phyloP scores from a whole-genome alignment of 129 eudicot species.

The Tagetes erecta region DNA sequence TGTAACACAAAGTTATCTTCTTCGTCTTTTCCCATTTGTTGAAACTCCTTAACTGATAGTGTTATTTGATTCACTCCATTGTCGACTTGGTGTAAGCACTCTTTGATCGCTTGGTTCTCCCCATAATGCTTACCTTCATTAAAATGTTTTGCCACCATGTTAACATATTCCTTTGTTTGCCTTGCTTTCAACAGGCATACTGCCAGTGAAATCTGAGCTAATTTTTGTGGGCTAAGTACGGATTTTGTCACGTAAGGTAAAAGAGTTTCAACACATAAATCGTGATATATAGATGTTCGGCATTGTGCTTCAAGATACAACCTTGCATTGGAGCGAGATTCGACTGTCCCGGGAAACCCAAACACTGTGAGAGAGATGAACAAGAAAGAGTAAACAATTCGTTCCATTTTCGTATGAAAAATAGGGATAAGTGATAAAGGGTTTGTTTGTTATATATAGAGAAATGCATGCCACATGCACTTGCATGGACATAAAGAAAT shows the following conservation, averaged over 20 bases:
- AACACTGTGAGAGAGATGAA: conserved; percentile 37
- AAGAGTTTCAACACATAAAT: conserved; percentile 46
- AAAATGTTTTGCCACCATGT: conserved; percentile 42
- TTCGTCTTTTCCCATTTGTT: conserved; percentile 28
- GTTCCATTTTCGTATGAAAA: conserved; percentile 35
- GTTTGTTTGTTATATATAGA: conserved; percentile 13
- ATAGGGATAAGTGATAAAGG: background rate
- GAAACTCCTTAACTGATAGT: conserved; percentile 49
- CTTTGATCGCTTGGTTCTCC: conserved; percentile 40
- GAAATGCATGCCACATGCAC: conserved; percentile 22
- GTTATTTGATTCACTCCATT: conserved; percentile 56
- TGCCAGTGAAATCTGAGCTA: conserved; percentile 59
- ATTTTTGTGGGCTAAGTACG: conserved; percentile 39
- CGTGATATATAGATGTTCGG: conserved; percentile 38
- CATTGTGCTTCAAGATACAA: conserved; percentile 51
- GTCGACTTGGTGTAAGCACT: conserved; percentile 52
- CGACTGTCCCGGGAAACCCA: conserved; percentile 15
- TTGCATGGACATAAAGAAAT: background rate
- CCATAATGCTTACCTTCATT: conserved; percentile 18
- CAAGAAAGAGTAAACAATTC: conserved; percentile 21
- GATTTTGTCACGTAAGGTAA: conserved; percentile 28
- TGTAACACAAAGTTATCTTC: conserved; percentile 53
- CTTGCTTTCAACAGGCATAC: conserved; percentile 50
- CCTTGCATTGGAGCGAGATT: conserved; percentile 44
- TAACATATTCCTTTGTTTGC: conserved; percentile 45